Evolutionary conservation across 352 stramenopile species (phyloP).

Genomic region (Globisporangium iwayamae): DNA sequence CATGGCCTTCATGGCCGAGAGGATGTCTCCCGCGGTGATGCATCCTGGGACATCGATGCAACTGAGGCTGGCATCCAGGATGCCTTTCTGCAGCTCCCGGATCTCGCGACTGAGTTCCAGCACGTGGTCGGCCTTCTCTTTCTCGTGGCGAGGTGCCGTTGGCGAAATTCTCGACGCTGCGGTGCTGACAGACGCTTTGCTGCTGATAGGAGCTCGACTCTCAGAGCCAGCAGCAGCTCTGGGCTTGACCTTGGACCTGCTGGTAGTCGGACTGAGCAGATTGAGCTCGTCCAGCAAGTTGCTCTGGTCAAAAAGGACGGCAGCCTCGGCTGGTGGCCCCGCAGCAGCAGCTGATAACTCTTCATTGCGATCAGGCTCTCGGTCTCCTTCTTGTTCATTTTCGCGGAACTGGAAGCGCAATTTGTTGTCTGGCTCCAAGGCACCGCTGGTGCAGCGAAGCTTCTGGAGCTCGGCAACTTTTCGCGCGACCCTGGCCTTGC

Average conservation of each 20-base stretch:
- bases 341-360: constrained; percentile 10
- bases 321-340: neutral
- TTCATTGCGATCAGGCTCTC: constrained; percentile 9
- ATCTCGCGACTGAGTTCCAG: constrained; percentile 34
- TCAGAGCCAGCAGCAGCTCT: neutral
- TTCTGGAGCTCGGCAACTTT: constrained; percentile 33
- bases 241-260: constrained; percentile 6
- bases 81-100: constrained; percentile 43
- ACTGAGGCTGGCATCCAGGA: constrained; percentile 15
- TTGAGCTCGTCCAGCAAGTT: constrained; percentile 31
- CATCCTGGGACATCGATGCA: constrained; percentile 25
- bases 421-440: neutral
- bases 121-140: neutral
- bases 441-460: constrained; percentile 10
- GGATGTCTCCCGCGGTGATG: constrained; percentile 44
- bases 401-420: neutral
- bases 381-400: constrained; percentile 5
- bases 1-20: constrained; percentile 39
- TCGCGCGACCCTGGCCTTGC: constrained; percentile 37
- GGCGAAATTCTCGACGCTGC: neutral
- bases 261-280: constrained; percentile 22
- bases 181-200: neutral
- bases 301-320: constrained; percentile 18
- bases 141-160: constrained; percentile 7
- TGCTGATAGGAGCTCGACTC: neutral